phyloP scores from a whole-genome alignment of 164 flowering plant species.

The Annona squamosa region DNA sequence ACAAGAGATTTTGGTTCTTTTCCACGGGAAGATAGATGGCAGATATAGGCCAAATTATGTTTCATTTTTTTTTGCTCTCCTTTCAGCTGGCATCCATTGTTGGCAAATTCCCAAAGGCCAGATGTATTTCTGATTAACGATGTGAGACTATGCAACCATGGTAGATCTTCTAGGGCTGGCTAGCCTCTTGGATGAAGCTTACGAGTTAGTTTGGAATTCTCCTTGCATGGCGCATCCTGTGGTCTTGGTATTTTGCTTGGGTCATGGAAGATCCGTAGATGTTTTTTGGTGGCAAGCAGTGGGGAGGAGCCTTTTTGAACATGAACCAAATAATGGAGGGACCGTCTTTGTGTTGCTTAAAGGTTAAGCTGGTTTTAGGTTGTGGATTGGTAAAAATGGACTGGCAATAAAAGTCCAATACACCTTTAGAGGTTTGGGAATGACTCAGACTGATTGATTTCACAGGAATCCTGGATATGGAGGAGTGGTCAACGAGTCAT shows the following conservation, averaged over 20 bases:
- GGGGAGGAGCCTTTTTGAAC: conserved; percentile 49
- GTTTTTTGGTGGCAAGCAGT: conserved; percentile 42
- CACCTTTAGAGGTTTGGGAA: too few relatives aligned
- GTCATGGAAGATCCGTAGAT: conserved; percentile 61
- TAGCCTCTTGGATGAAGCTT: conserved; percentile 64
- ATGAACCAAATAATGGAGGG: conserved; percentile 64
- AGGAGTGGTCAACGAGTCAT: too few relatives aligned
- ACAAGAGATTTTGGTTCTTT: conserved; percentile 45
- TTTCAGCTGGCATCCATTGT: conserved; percentile 72
- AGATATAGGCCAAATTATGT: conserved; percentile 64
- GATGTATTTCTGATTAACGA: conserved; percentile 53
- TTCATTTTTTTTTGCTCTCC: conserved; percentile 69
- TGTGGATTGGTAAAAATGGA: conserved; percentile 28
- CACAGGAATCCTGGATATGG: too few relatives aligned
- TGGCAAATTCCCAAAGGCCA: conserved; percentile 57
- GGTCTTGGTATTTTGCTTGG: conserved; percentile 69
- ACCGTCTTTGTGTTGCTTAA: conserved; percentile 62
- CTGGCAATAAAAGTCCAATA: too few relatives aligned
- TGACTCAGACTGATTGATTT: too few relatives aligned
- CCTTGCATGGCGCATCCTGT: conserved; percentile 56
- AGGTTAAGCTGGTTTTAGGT: conserved; percentile 59
- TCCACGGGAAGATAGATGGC: conserved; percentile 49
- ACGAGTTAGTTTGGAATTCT: conserved; percentile 44
- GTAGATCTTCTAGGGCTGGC: conserved; percentile 77
- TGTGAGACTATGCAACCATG: conserved; percentile 58